Evolutionary conservation across 257 asterid species (phyloP).

Genomic region (Ajuga chamaepitys): DNA sequence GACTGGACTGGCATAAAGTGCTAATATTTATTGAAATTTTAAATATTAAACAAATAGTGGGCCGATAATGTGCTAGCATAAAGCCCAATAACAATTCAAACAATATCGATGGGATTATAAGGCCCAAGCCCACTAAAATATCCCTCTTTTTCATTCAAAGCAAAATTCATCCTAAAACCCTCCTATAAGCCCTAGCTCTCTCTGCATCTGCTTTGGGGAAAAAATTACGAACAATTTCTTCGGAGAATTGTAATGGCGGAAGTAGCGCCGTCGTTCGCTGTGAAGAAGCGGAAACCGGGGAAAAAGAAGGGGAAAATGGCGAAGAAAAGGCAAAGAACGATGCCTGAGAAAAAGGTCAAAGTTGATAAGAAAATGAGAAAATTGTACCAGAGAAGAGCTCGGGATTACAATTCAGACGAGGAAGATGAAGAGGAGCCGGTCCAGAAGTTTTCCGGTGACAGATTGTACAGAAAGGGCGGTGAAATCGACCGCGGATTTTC

Average conservation of each 20-base stretch:
- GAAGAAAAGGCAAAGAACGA: constrained; percentile 37
- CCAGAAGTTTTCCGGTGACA: constrained; percentile 3
- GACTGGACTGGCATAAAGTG: too few species aligned
- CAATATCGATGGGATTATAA: too few species aligned
- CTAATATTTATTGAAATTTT: too few species aligned
- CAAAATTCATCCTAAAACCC: constrained; percentile 21
- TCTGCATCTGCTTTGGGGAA: constrained; percentile 4
- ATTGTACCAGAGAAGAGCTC: constrained; percentile 54
- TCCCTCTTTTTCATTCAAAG: not conserved
- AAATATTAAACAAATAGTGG: not conserved
- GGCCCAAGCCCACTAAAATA: not conserved
- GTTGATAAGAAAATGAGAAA: constrained; percentile 47
- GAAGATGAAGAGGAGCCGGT: constrained; percentile 27
- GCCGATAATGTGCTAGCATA: not conserved
- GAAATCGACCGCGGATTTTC: constrained; percentile 27
- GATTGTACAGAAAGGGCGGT: constrained; percentile 11
- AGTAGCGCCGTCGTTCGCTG: constrained; percentile 15
- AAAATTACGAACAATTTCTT: not conserved
- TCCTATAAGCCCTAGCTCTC: constrained; percentile 3
- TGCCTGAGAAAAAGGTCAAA: constrained; percentile 34
- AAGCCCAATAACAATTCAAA: not conserved
- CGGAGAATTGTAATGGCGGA: constrained; percentile 22
- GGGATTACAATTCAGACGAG: constrained; percentile 73
- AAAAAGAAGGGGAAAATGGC: constrained; percentile 37
- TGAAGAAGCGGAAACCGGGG: constrained; percentile 32